A percentile compares a stretch with the other conserved stretches of the same genome.
Evolutionary conservation across 225 moss, liverwort and hornwort genomes (phyloP).

Genomic region (Antitrichia curtipendula): DNA sequence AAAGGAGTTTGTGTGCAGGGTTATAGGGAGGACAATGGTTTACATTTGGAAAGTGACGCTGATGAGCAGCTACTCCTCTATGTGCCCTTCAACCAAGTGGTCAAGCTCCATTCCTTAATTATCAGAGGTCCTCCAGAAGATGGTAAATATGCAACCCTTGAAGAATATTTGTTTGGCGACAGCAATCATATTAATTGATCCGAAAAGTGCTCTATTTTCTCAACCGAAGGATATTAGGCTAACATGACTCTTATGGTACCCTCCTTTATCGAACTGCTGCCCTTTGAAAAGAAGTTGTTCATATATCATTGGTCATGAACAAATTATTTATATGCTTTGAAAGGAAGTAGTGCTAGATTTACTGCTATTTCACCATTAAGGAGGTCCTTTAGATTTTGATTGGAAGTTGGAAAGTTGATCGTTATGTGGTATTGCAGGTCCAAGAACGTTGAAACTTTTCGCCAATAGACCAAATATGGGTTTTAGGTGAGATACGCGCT

Average conservation of each 20-base stretch:
- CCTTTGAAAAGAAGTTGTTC: not conserved
- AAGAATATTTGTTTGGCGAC: not conserved
- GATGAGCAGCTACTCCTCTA: constrained; percentile 90
- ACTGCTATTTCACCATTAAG: not conserved
- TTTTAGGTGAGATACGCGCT: constrained; percentile 46
- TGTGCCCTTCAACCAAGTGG: constrained; percentile 90
- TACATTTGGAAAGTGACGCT: constrained; percentile 92
- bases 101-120: constrained; percentile 92
- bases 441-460: constrained; percentile 87
- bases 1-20: constrained; percentile 43
- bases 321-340: not conserved
- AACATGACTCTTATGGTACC: not conserved
- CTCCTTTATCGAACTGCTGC: not conserved
- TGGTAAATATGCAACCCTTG: constrained; percentile 11
- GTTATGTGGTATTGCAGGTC: constrained; percentile 41
- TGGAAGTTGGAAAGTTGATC: not conserved
- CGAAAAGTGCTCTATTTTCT: not conserved
- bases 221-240: not conserved
- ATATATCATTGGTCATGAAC: not conserved
- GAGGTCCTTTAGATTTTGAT: not conserved
- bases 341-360: not conserved
- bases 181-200: not conserved
- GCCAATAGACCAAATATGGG: constrained; percentile 94
- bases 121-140: constrained; percentile 70
- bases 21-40: constrained; percentile 82